phyloP scores from a whole-genome alignment of 805 yeast species.

The Yamadazyma sp. region DNA sequence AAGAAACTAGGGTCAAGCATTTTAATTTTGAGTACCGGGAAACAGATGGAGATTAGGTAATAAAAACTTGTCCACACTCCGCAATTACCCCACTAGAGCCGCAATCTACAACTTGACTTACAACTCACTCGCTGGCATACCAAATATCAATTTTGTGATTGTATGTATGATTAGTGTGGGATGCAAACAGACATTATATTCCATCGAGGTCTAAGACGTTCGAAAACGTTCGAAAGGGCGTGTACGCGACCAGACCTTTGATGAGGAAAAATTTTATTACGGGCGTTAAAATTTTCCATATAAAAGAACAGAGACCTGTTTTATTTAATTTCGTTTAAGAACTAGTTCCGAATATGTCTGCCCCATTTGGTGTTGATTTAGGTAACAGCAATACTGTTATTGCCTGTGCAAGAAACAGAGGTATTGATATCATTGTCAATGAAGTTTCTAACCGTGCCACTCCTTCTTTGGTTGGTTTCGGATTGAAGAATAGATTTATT shows the following conservation, averaged over 20 bases:
- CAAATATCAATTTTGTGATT: too few species aligned
- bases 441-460: slow-evolving; percentile 98
- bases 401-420: slow-evolving; percentile 96
- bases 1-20: too few species aligned
- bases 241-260: slow-evolving; percentile 3
- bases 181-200: too few species aligned
- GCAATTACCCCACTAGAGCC: too few species aligned
- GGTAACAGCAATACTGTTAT: slow-evolving; percentile 93
- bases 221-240: slow-evolving; percentile 8
- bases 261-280: slow-evolving; percentile 11
- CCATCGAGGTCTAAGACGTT: slow-evolving; percentile 5
- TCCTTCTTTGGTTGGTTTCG: slow-evolving; percentile 89
- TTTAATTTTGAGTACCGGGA: too few species aligned
- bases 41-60: too few species aligned
- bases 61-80: too few species aligned
- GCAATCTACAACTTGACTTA: too few species aligned
- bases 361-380: slow-evolving; percentile 96
- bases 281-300: slow-evolving; percentile 8
- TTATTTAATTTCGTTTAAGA: slow-evolving; percentile 2
- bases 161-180: background rate
- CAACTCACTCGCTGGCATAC: too few species aligned
- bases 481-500: slow-evolving; percentile 80
- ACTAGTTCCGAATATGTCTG: slow-evolving; percentile 57
- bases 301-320: background rate
- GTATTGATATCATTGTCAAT: slow-evolving; percentile 96